Evolutionary conservation across 192 early-diverging fungal species (phyloP).

Genomic region (Paraglomus occultum): DNA sequence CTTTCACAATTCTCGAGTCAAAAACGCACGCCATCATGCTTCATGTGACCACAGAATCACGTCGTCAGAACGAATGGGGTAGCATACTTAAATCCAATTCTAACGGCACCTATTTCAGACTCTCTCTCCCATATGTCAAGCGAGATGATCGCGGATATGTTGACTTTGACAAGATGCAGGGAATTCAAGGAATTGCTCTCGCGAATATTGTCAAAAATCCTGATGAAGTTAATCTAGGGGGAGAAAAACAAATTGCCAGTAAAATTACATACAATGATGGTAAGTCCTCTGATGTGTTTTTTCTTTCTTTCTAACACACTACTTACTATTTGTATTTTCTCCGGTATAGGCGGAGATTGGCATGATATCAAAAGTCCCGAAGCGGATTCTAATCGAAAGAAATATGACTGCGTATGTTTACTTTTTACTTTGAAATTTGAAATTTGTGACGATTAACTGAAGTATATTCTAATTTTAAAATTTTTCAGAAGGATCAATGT

Average conservation of each 20-base stretch:
- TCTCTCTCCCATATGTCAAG: constrained; percentile 71
- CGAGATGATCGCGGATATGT: constrained; percentile 73
- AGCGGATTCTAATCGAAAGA: constrained; percentile 39
- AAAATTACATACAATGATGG: constrained; percentile 84
- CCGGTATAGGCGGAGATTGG: constrained; percentile 7
- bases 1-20: constrained; percentile 74
- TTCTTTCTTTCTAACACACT: background rate
- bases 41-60: constrained; percentile 59
- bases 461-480: constrained; percentile 10
- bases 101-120: constrained; percentile 80
- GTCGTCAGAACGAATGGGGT: constrained; percentile 67
- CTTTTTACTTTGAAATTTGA: background rate
- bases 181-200: constrained; percentile 80
- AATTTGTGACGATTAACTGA: background rate
- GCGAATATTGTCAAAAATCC: constrained; percentile 78
- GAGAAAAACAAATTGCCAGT: constrained; percentile 62
- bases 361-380: constrained; percentile 37
- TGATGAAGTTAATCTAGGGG: constrained; percentile 49
- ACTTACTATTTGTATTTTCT: background rate
- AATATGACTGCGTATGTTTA: constrained; percentile 40
- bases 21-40: constrained; percentile 59
- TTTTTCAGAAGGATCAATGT: constrained; percentile 45
- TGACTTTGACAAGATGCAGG: constrained; percentile 91
- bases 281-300: background rate
- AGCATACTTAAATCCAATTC: constrained; percentile 89